These are phyloP conservation scores for Jatropha multifida DNA, from an alignment of 441 rosid genomes.

Conservation along the genomic window DNA sequence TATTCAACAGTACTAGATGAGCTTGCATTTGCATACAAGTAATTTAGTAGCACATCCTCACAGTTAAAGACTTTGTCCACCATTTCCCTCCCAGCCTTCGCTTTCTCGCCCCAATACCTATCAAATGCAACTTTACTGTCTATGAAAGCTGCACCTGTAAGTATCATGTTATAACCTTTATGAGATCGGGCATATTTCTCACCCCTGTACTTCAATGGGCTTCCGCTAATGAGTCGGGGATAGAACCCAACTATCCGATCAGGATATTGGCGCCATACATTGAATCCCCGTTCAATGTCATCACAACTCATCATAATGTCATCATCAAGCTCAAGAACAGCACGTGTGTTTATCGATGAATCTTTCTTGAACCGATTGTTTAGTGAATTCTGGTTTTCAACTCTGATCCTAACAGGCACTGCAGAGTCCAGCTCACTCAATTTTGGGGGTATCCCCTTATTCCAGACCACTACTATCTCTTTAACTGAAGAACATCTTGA, in stretches of 20 bases:
- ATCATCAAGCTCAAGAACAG: conserved; percentile 92
- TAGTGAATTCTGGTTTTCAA: conserved; percentile 64
- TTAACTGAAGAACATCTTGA: conserved; percentile 89
- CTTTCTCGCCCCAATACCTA: conserved; percentile 62
- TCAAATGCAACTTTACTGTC: conserved; percentile 61
- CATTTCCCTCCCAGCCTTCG: conserved; percentile 58
- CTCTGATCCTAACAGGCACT: conserved; percentile 81
- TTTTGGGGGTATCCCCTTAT: conserved; percentile 80
- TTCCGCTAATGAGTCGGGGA: conserved; percentile 62
- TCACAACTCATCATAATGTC: conserved; percentile 95
- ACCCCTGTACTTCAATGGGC: conserved; percentile 58
- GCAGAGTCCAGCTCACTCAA: conserved; percentile 65
- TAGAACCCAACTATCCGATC: conserved; percentile 86
- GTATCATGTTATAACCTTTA: conserved; percentile 82
- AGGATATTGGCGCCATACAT: conserved; percentile 83
- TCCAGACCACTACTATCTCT: conserved; percentile 96
- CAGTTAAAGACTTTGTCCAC: conserved; percentile 79
- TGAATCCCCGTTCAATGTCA: conserved; percentile 81
- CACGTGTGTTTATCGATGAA: conserved; percentile 64
- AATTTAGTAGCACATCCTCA: conserved; percentile 83
- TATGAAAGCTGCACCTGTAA: conserved; percentile 96
- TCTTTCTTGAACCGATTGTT: conserved; percentile 87
- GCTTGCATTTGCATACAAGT: conserved; percentile 79
- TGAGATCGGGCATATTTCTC: conserved; percentile 80
- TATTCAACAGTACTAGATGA: conserved; percentile 62